phyloP scores from a whole-genome alignment of 1,284 basidiomycete species.

The Marasmius sp. region DNA sequence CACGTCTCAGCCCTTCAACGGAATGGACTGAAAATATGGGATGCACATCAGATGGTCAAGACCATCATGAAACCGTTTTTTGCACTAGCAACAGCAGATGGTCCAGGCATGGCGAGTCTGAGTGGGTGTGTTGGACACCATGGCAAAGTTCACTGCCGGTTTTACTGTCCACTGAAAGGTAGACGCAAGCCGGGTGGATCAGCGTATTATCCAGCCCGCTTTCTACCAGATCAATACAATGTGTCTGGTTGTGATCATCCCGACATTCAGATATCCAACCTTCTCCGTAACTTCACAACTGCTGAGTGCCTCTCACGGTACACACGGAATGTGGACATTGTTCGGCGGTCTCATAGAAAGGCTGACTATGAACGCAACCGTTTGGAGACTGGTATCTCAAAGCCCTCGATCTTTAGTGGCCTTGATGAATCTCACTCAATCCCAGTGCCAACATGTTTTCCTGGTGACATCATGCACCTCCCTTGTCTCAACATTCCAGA shows the following conservation, averaged over 20 bases:
- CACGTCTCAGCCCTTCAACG: conserved; percentile 19
- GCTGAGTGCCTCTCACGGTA: conserved; percentile 2
- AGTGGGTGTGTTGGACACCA: conserved; percentile 24
- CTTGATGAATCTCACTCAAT: conserved; percentile 11
- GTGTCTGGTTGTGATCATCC: conserved; percentile 22
- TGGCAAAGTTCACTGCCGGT: conserved; percentile 18
- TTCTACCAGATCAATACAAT: conserved; percentile 21
- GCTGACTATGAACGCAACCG: conserved; percentile 14
- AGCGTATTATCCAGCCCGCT: conserved; percentile 23
- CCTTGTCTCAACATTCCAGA: conserved; percentile 28
- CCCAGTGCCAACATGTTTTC: conserved; percentile 21
- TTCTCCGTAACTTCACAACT: neutral
- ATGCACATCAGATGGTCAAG: conserved; percentile 10
- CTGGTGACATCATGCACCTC: conserved; percentile 34
- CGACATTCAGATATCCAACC: conserved; percentile 14
- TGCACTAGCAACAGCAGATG: conserved; percentile 24
- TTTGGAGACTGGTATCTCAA: conserved; percentile 19
- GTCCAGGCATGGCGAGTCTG: conserved; percentile 21
- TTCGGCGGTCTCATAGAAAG: conserved; percentile 6
- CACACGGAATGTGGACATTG: neutral
- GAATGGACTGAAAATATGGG: conserved; percentile 17
- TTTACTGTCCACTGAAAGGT: conserved; percentile 18
- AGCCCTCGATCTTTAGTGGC: conserved; percentile 20
- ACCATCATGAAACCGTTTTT: conserved; percentile 9
- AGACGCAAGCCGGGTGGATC: conserved; percentile 13